Conservation (phyloP, 2,329 filamentous ascomycete species). For the Neofusicoccum cordaticola region DNA sequence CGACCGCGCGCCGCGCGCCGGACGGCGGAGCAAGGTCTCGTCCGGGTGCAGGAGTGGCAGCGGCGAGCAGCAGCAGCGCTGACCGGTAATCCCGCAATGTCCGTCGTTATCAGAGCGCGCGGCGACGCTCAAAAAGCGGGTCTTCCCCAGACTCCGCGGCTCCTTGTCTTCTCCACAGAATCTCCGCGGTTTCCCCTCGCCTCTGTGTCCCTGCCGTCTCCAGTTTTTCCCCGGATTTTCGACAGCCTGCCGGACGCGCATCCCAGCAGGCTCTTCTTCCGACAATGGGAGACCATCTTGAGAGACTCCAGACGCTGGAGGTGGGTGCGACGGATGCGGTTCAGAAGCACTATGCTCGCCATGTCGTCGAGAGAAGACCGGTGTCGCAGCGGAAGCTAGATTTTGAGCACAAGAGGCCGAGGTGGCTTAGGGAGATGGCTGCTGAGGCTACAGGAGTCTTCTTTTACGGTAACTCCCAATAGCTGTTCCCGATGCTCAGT, state of each 20-base stretch:
- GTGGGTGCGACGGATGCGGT: conserved; percentile 55
- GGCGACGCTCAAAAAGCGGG: conserved; percentile 2
- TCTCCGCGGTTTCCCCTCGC: background rate
- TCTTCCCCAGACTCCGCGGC: background rate
- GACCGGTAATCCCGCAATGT: background rate
- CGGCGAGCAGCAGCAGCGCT: background rate
- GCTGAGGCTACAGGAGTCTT: conserved; percentile 59
- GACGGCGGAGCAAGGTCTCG: too few species aligned
- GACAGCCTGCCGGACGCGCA: background rate
- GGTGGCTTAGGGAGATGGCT: conserved; percentile 55
- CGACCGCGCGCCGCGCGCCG: too few species aligned
- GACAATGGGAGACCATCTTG: conserved; percentile 18
- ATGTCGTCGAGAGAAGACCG: conserved; percentile 50
- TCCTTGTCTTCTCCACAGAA: background rate
- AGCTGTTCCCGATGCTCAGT: too few species aligned
- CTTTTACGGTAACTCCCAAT: conserved; percentile 44
- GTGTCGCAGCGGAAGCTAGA: conserved; percentile 55
- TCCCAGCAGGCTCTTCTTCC: background rate
- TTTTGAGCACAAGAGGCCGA: conserved; percentile 53
- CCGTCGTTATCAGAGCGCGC: background rate
- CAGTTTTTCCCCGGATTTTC: background rate
- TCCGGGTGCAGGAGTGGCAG: too few species aligned
- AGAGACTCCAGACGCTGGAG: conserved; percentile 44
- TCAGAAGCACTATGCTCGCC: conserved; percentile 48
- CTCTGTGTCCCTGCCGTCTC: background rate